A percentile compares a stretch with the other conserved stretches of the same genome.
These are phyloP conservation scores for Schwanniomyces yamadae DNA, from an alignment of 805 yeast genomes.

Conservation along the genomic window DNA sequence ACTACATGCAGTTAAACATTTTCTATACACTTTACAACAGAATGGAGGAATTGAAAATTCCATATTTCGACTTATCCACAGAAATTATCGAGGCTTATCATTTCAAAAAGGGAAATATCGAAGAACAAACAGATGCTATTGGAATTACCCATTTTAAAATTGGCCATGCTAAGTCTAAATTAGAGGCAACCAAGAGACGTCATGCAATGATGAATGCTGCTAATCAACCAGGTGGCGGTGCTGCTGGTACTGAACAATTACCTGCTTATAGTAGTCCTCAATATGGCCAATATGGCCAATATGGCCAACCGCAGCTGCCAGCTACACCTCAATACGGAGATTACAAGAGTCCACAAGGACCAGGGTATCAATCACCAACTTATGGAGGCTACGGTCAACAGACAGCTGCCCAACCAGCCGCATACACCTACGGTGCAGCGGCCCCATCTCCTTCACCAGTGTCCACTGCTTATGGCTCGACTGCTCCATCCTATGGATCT, in stretches of 20 bases:
- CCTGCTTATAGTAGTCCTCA: slow-evolving; percentile 36
- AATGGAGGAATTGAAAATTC: slow-evolving; percentile 96
- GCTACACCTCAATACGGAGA: slow-evolving; percentile 27
- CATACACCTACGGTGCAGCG: slow-evolving; percentile 10
- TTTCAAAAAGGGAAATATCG: slow-evolving; percentile 84
- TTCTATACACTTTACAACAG: slow-evolving; percentile 88
- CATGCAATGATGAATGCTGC: slow-evolving; percentile 43
- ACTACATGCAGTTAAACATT: slow-evolving; percentile 96
- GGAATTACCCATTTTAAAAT: slow-evolving; percentile 88
- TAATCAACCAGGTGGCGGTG: slow-evolving; percentile 14
- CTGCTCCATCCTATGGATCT: slow-evolving; percentile 22
- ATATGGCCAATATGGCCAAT: slow-evolving; percentile 17
- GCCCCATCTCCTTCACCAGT: slow-evolving; percentile 9
- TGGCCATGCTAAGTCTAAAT: slow-evolving; percentile 81
- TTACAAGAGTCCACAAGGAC: slow-evolving; percentile 24
- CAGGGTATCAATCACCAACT: slow-evolving; percentile 33
- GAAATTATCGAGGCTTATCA: slow-evolving; percentile 81
- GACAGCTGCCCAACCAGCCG: slow-evolving; percentile 5
- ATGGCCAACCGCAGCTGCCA: too few species aligned
- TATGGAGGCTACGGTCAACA: slow-evolving; percentile 10
- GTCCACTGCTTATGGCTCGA: slow-evolving; percentile 14
- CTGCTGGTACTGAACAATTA: slow-evolving; percentile 23
- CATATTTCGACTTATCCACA: slow-evolving; percentile 83
- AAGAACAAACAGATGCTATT: slow-evolving; percentile 84
- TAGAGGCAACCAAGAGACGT: slow-evolving; percentile 79